phyloP scores from a whole-genome alignment of 352 stramenopile genomes.

The Pythium pectinolyticum region DNA sequence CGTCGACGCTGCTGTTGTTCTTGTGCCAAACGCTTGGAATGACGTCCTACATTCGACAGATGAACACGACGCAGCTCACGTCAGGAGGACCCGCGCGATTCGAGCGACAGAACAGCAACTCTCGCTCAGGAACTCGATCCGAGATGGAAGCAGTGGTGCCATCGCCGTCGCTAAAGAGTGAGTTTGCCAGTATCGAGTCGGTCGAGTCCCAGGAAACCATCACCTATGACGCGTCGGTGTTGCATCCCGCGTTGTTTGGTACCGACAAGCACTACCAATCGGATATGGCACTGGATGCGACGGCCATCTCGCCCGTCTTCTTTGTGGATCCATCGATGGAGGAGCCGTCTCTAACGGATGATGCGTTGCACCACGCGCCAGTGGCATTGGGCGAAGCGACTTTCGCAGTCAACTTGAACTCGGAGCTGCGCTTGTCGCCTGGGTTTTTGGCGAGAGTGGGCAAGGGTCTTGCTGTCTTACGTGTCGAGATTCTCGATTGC shows the following conservation, averaged over 20 bases:
- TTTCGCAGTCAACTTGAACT: conserved; percentile 85
- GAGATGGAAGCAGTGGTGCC: neutral
- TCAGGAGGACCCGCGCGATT: neutral
- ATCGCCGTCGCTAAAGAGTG: neutral
- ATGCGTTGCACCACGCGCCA: neutral
- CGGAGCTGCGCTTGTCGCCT: conserved; percentile 72
- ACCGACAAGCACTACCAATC: neutral
- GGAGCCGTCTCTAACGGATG: neutral
- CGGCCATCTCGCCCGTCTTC: conserved; percentile 5
- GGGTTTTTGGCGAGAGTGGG: conserved; percentile 74
- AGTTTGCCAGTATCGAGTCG: neutral
- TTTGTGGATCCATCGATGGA: neutral
- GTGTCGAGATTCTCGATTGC: conserved; percentile 57
- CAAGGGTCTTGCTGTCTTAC: conserved; percentile 73
- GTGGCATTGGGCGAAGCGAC: conserved; percentile 46
- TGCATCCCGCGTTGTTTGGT: conserved; percentile 22
- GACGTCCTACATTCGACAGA: conserved; percentile 34
- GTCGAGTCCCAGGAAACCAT: neutral
- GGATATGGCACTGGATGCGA: neutral
- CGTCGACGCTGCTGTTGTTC: conserved; percentile 25
- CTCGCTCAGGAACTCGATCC: neutral
- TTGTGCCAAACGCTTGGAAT: conserved; percentile 33
- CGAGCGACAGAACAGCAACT: conserved; percentile 14
- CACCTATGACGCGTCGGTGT: neutral
- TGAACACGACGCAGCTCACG: conserved; percentile 6